Percentiles rank a stretch among this genome's conserved stretches.
phyloP scores from a whole-genome alignment of 768 basidiomycete species.

The Neoboletus brunneissimus region DNA sequence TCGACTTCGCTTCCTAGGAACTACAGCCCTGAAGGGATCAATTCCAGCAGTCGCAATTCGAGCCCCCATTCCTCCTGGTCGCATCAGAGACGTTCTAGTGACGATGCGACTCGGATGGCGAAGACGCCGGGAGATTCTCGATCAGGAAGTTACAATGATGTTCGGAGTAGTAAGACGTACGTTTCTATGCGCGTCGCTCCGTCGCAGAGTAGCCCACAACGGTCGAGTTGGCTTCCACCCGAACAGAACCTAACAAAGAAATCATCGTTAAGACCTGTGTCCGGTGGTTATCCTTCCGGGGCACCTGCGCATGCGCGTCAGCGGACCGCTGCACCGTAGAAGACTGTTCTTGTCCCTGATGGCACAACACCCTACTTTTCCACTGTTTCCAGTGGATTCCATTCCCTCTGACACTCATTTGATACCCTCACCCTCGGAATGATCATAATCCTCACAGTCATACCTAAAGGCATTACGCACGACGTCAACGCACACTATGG shows the following conservation, averaged over 20 bases:
- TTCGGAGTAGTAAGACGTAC: constrained; percentile 12
- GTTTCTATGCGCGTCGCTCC: constrained; percentile 6
- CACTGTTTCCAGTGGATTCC: constrained; percentile 12
- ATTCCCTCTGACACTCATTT: constrained; percentile 24
- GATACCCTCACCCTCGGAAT: constrained; percentile 28
- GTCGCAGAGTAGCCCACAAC: constrained; percentile 15
- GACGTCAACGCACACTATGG: constrained; percentile 19
- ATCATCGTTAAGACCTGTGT: constrained; percentile 16
- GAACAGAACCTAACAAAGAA: constrained; percentile 15
- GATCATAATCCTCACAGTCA: constrained; percentile 17
- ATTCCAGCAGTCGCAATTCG: constrained; percentile 17
- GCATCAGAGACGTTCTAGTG: constrained; percentile 33
- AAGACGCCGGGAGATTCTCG: constrained; percentile 12
- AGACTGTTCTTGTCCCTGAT: neutral
- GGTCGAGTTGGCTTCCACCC: constrained; percentile 25
- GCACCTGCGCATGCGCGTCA: constrained; percentile 15
- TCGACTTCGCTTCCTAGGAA: constrained; percentile 21
- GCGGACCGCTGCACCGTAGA: constrained; percentile 23
- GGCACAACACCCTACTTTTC: constrained; percentile 6
- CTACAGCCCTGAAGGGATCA: constrained; percentile 25
- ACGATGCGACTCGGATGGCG: constrained; percentile 23
- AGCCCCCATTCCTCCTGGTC: constrained; percentile 19
- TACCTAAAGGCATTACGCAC: constrained; percentile 11
- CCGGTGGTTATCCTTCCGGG: constrained; percentile 12
- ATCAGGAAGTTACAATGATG: constrained; percentile 17